A percentile compares a stretch with the other conserved stretches of the same genome.
Conservation (phyloP, 1,284 basidiomycete genomes). For the Psilocybe mexicana region DNA sequence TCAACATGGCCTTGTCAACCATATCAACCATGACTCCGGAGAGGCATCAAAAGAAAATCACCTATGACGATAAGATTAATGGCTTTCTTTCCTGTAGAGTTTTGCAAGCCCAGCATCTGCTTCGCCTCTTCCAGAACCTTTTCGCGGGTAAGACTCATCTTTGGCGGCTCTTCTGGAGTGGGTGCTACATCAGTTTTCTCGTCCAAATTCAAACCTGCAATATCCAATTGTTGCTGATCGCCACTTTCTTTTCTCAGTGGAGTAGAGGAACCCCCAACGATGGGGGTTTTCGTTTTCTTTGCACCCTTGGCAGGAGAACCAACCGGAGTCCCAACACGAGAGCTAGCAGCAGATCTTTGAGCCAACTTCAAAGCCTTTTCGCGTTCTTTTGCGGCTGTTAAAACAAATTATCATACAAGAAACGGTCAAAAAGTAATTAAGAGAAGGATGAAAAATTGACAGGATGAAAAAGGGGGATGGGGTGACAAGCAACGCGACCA, state of each 20-base stretch:
- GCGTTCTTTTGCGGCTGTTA: slow-evolving; percentile 72
- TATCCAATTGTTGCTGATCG: slow-evolving; percentile 66
- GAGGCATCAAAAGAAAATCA: slow-evolving; percentile 36
- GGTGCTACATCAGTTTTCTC: slow-evolving; percentile 42
- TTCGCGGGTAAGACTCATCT: slow-evolving; percentile 74
- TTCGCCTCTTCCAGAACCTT: slow-evolving; percentile 85
- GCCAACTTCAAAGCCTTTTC: slow-evolving; percentile 68
- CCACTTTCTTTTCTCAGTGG: slow-evolving; percentile 33
- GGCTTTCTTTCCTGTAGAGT: slow-evolving; percentile 61
- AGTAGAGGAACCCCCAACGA: slow-evolving; percentile 39
- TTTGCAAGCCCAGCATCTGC: slow-evolving; percentile 52
- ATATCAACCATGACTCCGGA: not conserved
- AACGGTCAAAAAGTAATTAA: slow-evolving; percentile 36
- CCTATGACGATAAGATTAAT: slow-evolving; percentile 94
- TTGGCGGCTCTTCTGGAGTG: slow-evolving; percentile 66
- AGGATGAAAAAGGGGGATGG: slow-evolving; percentile 11
- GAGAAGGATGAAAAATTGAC: slow-evolving; percentile 30
- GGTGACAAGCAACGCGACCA: slow-evolving; percentile 16
- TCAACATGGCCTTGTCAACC: slow-evolving; percentile 85
- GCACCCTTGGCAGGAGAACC: slow-evolving; percentile 35
- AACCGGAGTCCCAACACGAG: slow-evolving; percentile 46
- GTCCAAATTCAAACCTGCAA: slow-evolving; percentile 73
- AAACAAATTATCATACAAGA: slow-evolving; percentile 45
- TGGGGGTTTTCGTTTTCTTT: slow-evolving; percentile 40
- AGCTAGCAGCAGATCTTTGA: slow-evolving; percentile 44